Percentiles rank a stretch among this genome's conserved stretches.
phyloP scores from a whole-genome alignment of 2,329 filamentous ascomycete species.

The Thelonectria rubi region DNA sequence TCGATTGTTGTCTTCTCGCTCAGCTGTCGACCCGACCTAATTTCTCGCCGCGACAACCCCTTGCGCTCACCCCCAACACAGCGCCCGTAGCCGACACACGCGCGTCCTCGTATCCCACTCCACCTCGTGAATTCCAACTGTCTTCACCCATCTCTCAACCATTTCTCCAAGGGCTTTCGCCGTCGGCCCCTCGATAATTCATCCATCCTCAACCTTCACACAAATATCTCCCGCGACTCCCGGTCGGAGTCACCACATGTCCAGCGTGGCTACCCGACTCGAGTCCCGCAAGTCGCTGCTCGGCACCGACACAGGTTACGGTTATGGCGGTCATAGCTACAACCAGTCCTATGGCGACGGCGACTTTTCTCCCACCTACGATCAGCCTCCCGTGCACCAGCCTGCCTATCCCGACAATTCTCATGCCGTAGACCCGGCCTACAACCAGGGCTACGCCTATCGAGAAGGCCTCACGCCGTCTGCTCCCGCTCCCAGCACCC shows the following conservation, averaged over 20 bases:
- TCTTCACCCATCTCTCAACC: slow-evolving; percentile 7
- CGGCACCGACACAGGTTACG: slow-evolving; percentile 50
- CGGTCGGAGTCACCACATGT: slow-evolving; percentile 47
- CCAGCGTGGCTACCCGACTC: slow-evolving; percentile 52
- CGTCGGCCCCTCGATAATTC: slow-evolving; percentile 13
- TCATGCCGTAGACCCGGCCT: slow-evolving; percentile 43
- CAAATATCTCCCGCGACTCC: slow-evolving; percentile 45
- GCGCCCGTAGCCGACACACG: slow-evolving; percentile 15
- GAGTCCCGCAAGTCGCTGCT: slow-evolving; percentile 54
- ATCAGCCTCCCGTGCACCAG: slow-evolving; percentile 39
- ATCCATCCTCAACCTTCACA: slow-evolving; percentile 20
- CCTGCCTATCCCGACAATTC: slow-evolving; percentile 44
- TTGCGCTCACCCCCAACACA: slow-evolving; percentile 3
- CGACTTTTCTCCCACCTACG: slow-evolving; percentile 32
- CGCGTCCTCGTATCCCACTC: slow-evolving; percentile 12
- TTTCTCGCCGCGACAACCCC: slow-evolving; percentile 2
- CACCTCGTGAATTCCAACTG: not conserved
- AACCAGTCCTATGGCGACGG: slow-evolving; percentile 45
- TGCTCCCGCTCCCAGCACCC: slow-evolving; percentile 44
- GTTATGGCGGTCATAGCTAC: slow-evolving; percentile 48
- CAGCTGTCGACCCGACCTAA: not conserved
- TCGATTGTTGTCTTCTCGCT: not conserved
- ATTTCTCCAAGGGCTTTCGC: not conserved
- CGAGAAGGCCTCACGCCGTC: slow-evolving; percentile 50
- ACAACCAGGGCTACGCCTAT: slow-evolving; percentile 50